These are phyloP conservation scores for Yamadazyma insecticola DNA, from an alignment of 805 yeast species.

Conservation along the genomic window DNA sequence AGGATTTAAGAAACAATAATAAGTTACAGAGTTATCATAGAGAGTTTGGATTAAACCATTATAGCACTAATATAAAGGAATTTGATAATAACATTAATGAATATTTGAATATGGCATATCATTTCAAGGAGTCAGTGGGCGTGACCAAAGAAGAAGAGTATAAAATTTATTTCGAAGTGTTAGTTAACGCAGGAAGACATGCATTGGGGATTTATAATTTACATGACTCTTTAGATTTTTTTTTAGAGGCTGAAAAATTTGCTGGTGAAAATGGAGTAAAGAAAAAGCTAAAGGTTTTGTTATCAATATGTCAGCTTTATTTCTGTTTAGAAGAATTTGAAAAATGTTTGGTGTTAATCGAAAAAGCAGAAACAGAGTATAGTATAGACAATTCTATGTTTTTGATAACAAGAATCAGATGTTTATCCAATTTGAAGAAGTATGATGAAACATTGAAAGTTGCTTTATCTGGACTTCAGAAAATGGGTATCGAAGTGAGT, in stretches of 20 bases:
- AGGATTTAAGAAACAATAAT: slow-evolving; percentile 17
- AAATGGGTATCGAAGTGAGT: slow-evolving; percentile 30
- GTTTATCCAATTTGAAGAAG: slow-evolving; percentile 25
- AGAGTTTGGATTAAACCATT: slow-evolving; percentile 39
- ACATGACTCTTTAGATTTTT: slow-evolving; percentile 35
- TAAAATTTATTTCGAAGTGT: slow-evolving; percentile 31
- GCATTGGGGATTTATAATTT: slow-evolving; percentile 43
- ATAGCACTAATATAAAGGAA: slow-evolving; percentile 13
- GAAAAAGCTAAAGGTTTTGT: slow-evolving; percentile 17
- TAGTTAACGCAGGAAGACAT: slow-evolving; percentile 40
- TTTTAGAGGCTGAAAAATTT: slow-evolving; percentile 29
- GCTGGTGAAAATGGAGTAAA: slow-evolving; percentile 15
- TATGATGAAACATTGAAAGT: slow-evolving; percentile 27
- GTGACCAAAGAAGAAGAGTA: slow-evolving; percentile 30
- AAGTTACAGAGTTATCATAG: slow-evolving; percentile 31
- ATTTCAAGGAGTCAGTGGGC: slow-evolving; percentile 31
- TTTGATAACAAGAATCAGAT: slow-evolving; percentile 32
- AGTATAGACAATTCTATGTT: slow-evolving; percentile 32
- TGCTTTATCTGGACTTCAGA: slow-evolving; percentile 30
- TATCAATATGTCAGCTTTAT: slow-evolving; percentile 30
- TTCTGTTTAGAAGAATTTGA: slow-evolving; percentile 24
- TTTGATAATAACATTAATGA: slow-evolving; percentile 2
- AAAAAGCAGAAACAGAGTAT: slow-evolving; percentile 22
- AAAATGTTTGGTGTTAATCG: slow-evolving; percentile 32
- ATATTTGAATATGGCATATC: slow-evolving; percentile 36